These are phyloP conservation scores for Eimeria falciformis DNA, from an alignment of 169 alveolate genomes.

Conservation along the genomic window DNA sequence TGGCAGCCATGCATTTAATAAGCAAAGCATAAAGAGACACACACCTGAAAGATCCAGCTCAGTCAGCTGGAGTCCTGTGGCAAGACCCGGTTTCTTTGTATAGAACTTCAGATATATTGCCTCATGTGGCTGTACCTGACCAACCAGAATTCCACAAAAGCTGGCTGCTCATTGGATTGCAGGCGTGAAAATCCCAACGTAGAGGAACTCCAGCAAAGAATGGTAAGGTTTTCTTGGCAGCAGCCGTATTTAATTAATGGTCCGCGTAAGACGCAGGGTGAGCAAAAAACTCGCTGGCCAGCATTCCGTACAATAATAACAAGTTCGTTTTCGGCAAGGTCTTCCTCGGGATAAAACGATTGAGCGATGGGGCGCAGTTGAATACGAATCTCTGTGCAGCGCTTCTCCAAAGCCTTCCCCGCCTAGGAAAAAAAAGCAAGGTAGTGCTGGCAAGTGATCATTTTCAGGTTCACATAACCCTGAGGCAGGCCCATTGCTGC, in stretches of 20 bases:
- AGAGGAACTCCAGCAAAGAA: not conserved
- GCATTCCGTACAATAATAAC: slow-evolving; percentile 63
- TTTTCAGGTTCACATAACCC: not conserved
- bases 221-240: not conserved
- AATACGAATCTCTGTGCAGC: slow-evolving; percentile 81
- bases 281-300: not conserved
- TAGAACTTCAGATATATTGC: slow-evolving; percentile 82
- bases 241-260: not conserved
- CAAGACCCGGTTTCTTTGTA: slow-evolving; percentile 83
- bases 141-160: not conserved
- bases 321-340: slow-evolving; percentile 80
- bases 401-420: slow-evolving; percentile 84
- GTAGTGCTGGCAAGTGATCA: not conserved
- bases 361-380: slow-evolving; percentile 82
- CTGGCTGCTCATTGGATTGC: not conserved
- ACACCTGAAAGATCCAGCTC: slow-evolving; percentile 81
- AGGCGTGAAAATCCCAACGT: too few species aligned
- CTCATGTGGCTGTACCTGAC: slow-evolving; percentile 83
- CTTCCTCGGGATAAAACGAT: slow-evolving; percentile 80
- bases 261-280: not conserved
- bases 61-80: slow-evolving; percentile 80
- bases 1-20: too few species aligned
- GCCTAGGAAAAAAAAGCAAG: slow-evolving; percentile 43
- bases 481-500: too few species aligned
- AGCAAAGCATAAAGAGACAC: not conserved